Evolutionary conservation across 768 basidiomycete species (phyloP), one percentile per base, ranked within the genome.

Genomic region (Rhodotorula diobovata): DNA sequence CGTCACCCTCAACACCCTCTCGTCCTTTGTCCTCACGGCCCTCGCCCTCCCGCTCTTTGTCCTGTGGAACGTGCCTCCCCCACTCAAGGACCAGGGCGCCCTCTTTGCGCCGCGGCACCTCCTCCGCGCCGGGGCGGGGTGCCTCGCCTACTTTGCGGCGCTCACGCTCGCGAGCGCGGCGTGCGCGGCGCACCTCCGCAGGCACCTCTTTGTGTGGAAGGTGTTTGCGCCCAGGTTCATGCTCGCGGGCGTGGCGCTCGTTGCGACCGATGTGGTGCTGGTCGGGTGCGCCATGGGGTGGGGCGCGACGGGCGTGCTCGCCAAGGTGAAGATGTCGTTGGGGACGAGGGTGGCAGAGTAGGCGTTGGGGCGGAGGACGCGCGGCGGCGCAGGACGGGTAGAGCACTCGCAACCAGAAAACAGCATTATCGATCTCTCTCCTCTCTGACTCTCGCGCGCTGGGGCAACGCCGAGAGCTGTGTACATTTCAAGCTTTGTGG

Each of bases 161-260:
- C 58, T 78, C 66, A 71, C 78, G 0, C 62, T 84, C 46, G 80
- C 81, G 54, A 64, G 79, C 7, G 83, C 83, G 2, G 78, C 93
- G 35, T 79, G 76, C 45, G 76, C 78, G 5, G 76, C 76, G n/a
- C 68, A 68, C 62, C 65, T 78, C 46, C 35, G 78, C 34, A 28
- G 78, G 28, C 78, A 79, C 59, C 43, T 79, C 28, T 78, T 79
- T 74, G 78, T 97, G 34, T 99, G 96, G 96, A 97, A 98, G 81
- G 88, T 98, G 8, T 99, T 97, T 77, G 95, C 94, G 48, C 96
- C 96, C 72, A 82, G 95, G 72, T 96, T 94, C 79, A 94, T 97
- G 88, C 79, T 86, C 25, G 90, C 85, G 1, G 91, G 86, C 0
- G 77, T 86, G 8, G 84, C 85, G 39, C 79, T 95, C 46, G 53